phyloP scores from a whole-genome alignment of 2,329 filamentous ascomycete genomes.

The Aspergillus novoparasiticus region DNA sequence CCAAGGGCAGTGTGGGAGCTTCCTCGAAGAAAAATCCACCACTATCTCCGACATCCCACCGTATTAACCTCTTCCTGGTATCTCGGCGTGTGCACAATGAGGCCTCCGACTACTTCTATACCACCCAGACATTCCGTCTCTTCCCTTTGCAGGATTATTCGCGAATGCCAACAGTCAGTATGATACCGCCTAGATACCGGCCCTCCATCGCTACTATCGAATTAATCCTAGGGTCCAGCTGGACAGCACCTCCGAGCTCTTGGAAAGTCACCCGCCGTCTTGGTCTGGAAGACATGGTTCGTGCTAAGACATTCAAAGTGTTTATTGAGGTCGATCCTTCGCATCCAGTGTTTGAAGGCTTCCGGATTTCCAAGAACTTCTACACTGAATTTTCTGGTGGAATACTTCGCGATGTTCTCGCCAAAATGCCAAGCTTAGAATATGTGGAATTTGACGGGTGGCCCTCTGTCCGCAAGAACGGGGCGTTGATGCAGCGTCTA shows the following conservation, averaged over 20 bases:
- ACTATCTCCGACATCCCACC: conserved; percentile 36
- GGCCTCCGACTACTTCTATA: conserved; percentile 55
- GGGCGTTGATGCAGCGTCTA: conserved; percentile 55
- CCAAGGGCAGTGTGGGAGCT: conserved; percentile 38
- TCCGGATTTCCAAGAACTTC: conserved; percentile 57
- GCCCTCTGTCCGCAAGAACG: conserved; percentile 53
- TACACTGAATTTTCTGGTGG: conserved; percentile 60
- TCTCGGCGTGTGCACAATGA: conserved; percentile 53
- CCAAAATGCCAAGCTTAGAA: conserved; percentile 50
- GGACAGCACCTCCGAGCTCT: conserved; percentile 57
- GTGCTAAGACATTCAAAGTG: conserved; percentile 54
- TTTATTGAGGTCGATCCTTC: conserved; percentile 61
- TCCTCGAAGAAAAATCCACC: conserved; percentile 39
- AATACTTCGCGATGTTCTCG: conserved; percentile 53
- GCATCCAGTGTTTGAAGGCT: conserved; percentile 58
- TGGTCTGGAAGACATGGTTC: conserved; percentile 52
- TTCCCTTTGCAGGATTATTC: conserved; percentile 56
- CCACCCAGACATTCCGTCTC: conserved; percentile 55
- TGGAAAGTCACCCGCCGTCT: conserved; percentile 56
- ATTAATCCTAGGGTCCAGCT: conserved; percentile 61
- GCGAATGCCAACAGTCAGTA: conserved; percentile 47
- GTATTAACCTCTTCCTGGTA: conserved; percentile 43
- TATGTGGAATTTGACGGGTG: conserved; percentile 61
- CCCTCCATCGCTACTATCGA: conserved; percentile 56
- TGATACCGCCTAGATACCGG: conserved; percentile 55